Conservation (phyloP, 129 eudicot species). For the Silybum marianum region DNA sequence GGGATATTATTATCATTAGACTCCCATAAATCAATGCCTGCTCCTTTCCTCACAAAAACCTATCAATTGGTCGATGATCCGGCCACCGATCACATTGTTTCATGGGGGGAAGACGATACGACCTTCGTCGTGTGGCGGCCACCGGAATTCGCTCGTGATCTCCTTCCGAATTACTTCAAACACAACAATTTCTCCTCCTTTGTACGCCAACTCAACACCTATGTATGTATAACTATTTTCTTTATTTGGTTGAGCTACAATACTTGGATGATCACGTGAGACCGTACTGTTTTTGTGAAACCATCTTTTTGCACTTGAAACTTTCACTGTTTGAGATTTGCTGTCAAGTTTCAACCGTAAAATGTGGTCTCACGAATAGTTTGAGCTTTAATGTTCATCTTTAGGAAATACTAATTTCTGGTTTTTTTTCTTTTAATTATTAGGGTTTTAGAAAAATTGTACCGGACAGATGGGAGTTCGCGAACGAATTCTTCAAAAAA, state of each 20-base stretch:
- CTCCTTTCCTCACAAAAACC: constrained; percentile 92
- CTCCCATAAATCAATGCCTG: constrained; percentile 84
- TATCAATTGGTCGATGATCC: constrained; percentile 91
- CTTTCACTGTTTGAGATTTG: too few species aligned
- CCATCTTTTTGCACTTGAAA: too few species aligned
- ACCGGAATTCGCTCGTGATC: constrained; percentile 97
- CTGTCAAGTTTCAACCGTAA: too few species aligned
- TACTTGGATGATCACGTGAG: too few species aligned
- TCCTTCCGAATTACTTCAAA: constrained; percentile 95
- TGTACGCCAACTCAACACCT: constrained; percentile 97
- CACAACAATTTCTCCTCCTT: constrained; percentile 97
- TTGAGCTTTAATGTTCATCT: neutral
- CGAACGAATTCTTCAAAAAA: constrained; percentile 79
- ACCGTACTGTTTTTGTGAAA: too few species aligned
- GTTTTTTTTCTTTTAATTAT: neutral
- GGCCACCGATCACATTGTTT: constrained; percentile 79
- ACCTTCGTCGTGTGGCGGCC: constrained; percentile 99
- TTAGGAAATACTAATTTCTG: neutral
- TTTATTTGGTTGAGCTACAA: neutral
- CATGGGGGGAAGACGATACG: constrained; percentile 94
- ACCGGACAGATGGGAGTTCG: constrained; percentile 98
- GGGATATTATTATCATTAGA: constrained; percentile 78
- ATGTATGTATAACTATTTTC: constrained; percentile 39
- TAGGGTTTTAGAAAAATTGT: constrained; percentile 98
- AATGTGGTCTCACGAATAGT: too few species aligned